Conservation (phyloP, 805 yeast genomes). For the Suhomyces sp. region DNA sequence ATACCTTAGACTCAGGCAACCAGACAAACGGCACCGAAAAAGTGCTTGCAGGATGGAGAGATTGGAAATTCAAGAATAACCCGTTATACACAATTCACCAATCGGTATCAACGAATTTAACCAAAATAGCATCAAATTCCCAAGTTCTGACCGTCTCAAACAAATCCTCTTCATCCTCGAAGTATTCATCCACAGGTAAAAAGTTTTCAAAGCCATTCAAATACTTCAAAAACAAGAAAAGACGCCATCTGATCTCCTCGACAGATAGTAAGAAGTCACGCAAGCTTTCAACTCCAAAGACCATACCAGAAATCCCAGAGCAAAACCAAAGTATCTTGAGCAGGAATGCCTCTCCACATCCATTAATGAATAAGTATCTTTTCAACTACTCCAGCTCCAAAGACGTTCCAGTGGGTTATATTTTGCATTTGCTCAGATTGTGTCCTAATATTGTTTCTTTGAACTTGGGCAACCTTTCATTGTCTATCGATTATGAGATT, state of each 20-base stretch:
- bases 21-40: constrained; percentile 9
- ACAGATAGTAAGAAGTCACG: constrained; percentile 1
- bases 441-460: constrained; percentile 60
- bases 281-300: not conserved
- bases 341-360: constrained; percentile 40
- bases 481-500: constrained; percentile 66
- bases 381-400: constrained; percentile 61
- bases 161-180: constrained; percentile 14
- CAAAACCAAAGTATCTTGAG: not conserved
- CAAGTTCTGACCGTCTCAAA: constrained; percentile 16
- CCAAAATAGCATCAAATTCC: constrained; percentile 12
- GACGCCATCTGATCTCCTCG: constrained; percentile 4
- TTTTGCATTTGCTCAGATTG: constrained; percentile 62
- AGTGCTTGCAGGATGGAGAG: constrained; percentile 83
- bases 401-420: constrained; percentile 76
- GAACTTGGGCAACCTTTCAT: constrained; percentile 58
- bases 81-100: constrained; percentile 50
- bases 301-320: not conserved
- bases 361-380: constrained; percentile 58
- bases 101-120: constrained; percentile 14
- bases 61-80: constrained; percentile 78
- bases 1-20: not conserved
- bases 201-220: constrained; percentile 18
- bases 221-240: constrained; percentile 15
- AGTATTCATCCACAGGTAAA: constrained; percentile 13